Conservation (phyloP, 176 grass and related monocot species). For the Bolboschoenus planiculmis region DNA sequence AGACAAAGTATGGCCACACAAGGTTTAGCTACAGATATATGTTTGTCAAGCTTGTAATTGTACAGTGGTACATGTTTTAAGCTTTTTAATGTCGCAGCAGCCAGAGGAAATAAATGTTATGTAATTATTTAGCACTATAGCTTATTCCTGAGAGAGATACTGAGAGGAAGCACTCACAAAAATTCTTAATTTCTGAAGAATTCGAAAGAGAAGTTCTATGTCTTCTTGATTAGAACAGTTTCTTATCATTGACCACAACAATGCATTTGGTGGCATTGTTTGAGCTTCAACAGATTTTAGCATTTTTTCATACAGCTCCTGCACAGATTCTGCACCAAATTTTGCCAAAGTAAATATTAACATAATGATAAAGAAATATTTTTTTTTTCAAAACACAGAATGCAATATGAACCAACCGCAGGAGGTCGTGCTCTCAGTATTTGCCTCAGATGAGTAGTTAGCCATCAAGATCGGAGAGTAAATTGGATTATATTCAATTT, state of each 20-base stretch:
- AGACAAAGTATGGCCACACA: neutral
- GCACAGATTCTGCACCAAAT: conserved; percentile 48
- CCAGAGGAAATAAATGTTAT: neutral
- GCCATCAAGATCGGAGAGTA: conserved; percentile 14
- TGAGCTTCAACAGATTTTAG: conserved; percentile 67
- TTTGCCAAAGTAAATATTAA: neutral
- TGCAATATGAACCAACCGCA: conserved; percentile 44
- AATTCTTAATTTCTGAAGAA: conserved; percentile 76
- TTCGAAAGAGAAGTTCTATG: conserved; percentile 79
- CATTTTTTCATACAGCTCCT: conserved; percentile 84
- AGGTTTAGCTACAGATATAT: neutral
- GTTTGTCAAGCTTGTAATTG: neutral
- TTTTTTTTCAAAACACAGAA: conserved; percentile 2
- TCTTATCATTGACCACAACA: conserved; percentile 80
- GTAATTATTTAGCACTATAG: neutral
- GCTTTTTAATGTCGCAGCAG: neutral
- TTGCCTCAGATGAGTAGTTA: conserved; percentile 61
- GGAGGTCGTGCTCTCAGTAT: conserved; percentile 29
- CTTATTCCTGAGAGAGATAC: neutral
- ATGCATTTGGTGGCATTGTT: conserved; percentile 97
- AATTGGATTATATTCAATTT: conserved; percentile 23
- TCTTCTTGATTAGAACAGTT: conserved; percentile 71
- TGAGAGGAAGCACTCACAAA: conserved; percentile 52
- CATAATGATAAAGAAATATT: neutral
- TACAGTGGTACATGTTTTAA: neutral